Evolutionary conservation across 1,284 basidiomycete species (phyloP), one percentile per base, ranked within the genome.

Genomic region (Sanghuangporus sanghuang): DNA sequence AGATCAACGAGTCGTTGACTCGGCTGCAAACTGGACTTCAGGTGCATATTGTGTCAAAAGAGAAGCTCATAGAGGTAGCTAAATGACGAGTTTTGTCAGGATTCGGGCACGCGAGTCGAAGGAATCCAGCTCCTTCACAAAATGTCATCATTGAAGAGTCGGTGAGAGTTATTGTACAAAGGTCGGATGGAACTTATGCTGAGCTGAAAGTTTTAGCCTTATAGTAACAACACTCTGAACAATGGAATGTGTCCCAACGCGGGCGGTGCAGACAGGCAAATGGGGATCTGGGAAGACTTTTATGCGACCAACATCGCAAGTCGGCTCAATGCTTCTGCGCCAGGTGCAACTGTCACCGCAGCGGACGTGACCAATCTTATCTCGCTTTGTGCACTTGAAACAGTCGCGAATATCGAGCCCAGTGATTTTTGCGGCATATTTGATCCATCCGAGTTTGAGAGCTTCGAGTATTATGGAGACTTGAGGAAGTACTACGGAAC

Each of bases 381-480:
- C 69, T 80, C 84, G 2, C 78, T 95, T 54, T 95, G 94, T 72
- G 81, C 90, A 0, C 94, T 93, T 71, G 89, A 93, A 64, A 86
- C 85, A 6, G 80, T 85, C 7, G 82, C 80, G 1, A 77, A 78
- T 6, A 77, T 79, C 67, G 70, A 66, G 1, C 75, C 81, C 57
- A 91, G 89, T 68, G 81, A 80, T 0, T 94, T 90, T 78, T 96
- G 94, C 72, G 71, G 71, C 3, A 66, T 94, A 6, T 93, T 95
- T 71, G 73, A 73, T 0, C 60, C 71, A 8, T 71, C 78, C 0
- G 87, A 90, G 59, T 93, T 87, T 72, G 75, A 76, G 18, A 77
- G 77, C 0, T 88, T 86, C 67, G 87, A 89, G 63, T 92, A 95
- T 73, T 81, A 76, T 48, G 81, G 81, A 3, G 92, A 95, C 71